These are phyloP conservation scores for Meira nashicola DNA, from an alignment of 1,284 basidiomycete species.

Conservation along the genomic window DNA sequence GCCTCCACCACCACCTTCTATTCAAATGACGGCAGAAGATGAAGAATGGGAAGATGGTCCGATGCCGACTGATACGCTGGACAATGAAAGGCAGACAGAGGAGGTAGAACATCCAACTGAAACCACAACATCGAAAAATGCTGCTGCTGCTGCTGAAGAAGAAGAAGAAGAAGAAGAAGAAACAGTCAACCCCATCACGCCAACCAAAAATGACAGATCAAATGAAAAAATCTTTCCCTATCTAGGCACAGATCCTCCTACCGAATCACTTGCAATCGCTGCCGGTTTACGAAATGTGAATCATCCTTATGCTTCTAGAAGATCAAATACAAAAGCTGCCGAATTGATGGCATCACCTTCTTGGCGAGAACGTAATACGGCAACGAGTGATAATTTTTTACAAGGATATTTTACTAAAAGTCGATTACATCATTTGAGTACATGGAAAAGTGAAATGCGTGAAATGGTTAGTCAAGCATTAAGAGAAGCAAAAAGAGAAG, in stretches of 20 bases:
- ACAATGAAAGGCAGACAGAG: no score
- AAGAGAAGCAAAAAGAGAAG: conserved; percentile 65
- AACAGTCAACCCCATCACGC: no score
- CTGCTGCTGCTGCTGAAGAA: no score
- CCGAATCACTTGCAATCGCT: conserved; percentile 19
- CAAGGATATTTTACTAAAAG: conserved; percentile 86
- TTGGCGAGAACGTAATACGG: conserved; percentile 83
- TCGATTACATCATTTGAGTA: conserved; percentile 81
- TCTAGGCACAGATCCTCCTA: conserved; percentile 28
- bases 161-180: no score
- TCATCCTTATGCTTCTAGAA: conserved; percentile 25
- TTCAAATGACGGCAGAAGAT: no score
- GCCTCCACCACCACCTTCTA: background rate
- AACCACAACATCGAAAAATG: no score
- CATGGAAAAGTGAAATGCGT: conserved; percentile 86
- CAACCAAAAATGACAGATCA: background rate
- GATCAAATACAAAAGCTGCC: conserved; percentile 38
- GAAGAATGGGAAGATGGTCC: no score
- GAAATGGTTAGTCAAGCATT: conserved; percentile 63
- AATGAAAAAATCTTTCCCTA: conserved; percentile 17
- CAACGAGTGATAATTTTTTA: conserved; percentile 75
- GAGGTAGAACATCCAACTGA: no score
- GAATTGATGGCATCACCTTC: conserved; percentile 34
- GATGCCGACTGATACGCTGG: no score
- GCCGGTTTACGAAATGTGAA: conserved; percentile 12